Base-by-base conservation (phyloP, 139 green algal genomes). In the Tetraselmis striata region DNA sequence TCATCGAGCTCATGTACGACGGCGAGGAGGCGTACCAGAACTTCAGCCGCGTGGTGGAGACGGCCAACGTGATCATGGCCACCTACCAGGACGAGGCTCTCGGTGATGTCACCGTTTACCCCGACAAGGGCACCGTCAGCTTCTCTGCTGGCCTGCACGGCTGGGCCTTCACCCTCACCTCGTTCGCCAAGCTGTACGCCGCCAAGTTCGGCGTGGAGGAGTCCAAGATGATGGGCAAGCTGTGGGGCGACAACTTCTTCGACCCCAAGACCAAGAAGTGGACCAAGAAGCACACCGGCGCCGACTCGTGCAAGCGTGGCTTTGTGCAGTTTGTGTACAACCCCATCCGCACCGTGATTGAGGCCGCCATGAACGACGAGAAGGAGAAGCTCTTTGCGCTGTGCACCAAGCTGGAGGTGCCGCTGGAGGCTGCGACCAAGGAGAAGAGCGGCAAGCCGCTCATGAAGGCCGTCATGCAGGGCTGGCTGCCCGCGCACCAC, bases 151-250 rank as follows among this genome's bases (percentile, higher is more conserved):
- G 96, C 87, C 96, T 99, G 75, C 96, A 99, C 93, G 96, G 94
- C 85, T 99, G 96, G 96, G 96, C 96, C n/a, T 99, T 99, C 95
- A 99, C 96, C n/a, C 92, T 99, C 1, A 98, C 95, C 79, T 94
- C 94, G 28, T 99, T 99, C 80, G 95, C 95, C 82, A 89, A 97
- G 86, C 95, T 98, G 88, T 99, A 99, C 80, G 95, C 96, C 75
- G 90, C 94, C 88, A 98, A 98, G 95, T 98, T 99, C 84, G 96
- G 96, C 83, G 92, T 93, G 31, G 95, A 95, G 45, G 82, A 91
- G 83, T 86, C 91, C 29, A 95, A 95, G 88, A 98, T 98, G 94
- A 98, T 98, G 95, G 91, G 95, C 85, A 26, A 94, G 87, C 93
- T 98, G 83, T 98, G 95, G 94, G 95, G 96, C 79, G 94, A 98